phyloP scores from a whole-genome alignment of 345 rosid species.

The Lumnitzera littorea region DNA sequence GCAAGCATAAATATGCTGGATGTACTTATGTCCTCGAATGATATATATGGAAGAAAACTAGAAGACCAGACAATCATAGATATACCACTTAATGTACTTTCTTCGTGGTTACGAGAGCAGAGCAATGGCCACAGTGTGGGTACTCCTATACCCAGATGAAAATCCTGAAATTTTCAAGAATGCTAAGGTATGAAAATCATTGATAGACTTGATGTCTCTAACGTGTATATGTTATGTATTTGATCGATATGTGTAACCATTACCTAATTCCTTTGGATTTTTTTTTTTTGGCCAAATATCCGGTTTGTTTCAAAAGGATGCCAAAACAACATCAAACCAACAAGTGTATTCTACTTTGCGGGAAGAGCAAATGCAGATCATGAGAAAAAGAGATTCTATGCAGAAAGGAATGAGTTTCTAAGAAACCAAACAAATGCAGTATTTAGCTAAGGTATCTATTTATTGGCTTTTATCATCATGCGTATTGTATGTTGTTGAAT shows the following conservation, averaged over 20 bases:
- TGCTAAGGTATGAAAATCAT: slow-evolving; percentile 33
- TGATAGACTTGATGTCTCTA: background rate
- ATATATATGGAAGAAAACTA: slow-evolving; percentile 26
- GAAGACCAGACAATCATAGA: slow-evolving; percentile 25
- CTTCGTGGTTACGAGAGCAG: slow-evolving; percentile 28
- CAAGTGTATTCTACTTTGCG: background rate
- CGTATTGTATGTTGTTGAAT: too few species aligned
- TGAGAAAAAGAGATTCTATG: slow-evolving; percentile 16
- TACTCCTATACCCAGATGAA: slow-evolving; percentile 30
- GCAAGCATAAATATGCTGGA: slow-evolving; percentile 30
- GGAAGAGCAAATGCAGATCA: slow-evolving; percentile 35
- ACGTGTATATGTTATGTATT: too few species aligned
- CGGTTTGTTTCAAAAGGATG: too few species aligned
- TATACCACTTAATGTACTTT: slow-evolving; percentile 22
- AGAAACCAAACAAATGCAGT: slow-evolving; percentile 36
- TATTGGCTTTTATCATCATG: background rate
- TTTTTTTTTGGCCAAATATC: too few species aligned
- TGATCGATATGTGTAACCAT: too few species aligned
- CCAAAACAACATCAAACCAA: too few species aligned
- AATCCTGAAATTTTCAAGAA: slow-evolving; percentile 39
- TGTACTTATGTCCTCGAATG: slow-evolving; percentile 18
- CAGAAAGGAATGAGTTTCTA: slow-evolving; percentile 25
- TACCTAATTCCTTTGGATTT: too few species aligned
- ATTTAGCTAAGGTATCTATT: slow-evolving; percentile 25
- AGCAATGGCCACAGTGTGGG: slow-evolving; percentile 23